phyloP scores from a whole-genome alignment of 176 grass and related monocot species.

The Ananas comosus region DNA sequence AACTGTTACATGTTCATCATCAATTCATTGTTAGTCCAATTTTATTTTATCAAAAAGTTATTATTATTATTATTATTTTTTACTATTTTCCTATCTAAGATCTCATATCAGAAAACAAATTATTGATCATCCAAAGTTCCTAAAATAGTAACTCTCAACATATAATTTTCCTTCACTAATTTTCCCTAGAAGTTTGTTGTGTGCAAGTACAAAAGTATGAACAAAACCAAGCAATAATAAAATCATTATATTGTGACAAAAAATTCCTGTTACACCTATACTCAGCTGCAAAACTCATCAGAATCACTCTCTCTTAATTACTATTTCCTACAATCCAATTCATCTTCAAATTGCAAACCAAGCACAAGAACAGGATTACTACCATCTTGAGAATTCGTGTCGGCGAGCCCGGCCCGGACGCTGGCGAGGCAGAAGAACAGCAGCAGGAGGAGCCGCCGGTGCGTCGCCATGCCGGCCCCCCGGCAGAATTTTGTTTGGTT shows the following conservation, averaged over 20 bases:
- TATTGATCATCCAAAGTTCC: too few relatives aligned
- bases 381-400: constrained; percentile 73
- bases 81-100: constrained; percentile 4
- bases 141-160: too few relatives aligned
- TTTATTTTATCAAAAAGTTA: constrained; percentile 10
- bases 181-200: too few relatives aligned
- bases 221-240: too few relatives aligned
- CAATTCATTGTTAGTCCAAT: constrained; percentile 18
- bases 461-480: constrained; percentile 11
- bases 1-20: constrained; percentile 38
- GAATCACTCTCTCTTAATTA: not conserved
- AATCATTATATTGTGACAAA: too few relatives aligned
- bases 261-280: too few relatives aligned
- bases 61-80: too few relatives aligned
- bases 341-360: not conserved
- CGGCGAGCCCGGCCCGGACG: constrained; percentile 25
- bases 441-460: constrained; percentile 24
- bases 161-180: too few relatives aligned
- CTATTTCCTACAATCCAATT: constrained; percentile 7
- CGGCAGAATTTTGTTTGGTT: not conserved
- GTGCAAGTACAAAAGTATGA: too few relatives aligned
- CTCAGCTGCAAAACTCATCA: not conserved
- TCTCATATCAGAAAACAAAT: not conserved
- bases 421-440: constrained; percentile 39
- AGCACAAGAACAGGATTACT: constrained; percentile 39